Evolutionary conservation across 2,329 filamentous ascomycete species (phyloP), one percentile per base, ranked within the genome.

Genomic region (Thielaviopsis populi): DNA sequence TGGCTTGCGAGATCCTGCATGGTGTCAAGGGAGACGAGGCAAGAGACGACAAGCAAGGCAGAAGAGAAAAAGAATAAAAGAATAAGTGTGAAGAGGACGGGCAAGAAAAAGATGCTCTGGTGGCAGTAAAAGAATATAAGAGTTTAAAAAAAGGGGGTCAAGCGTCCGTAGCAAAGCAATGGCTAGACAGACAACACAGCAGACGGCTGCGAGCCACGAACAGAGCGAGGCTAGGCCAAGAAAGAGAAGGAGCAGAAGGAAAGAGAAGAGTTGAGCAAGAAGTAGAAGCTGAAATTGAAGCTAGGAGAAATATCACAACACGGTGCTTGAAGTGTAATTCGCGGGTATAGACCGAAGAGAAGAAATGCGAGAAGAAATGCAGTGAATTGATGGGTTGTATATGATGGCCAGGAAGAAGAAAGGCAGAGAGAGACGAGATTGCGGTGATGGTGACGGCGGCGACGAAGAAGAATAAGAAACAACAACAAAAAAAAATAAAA

Each of bases 1-100:
- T 81, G 79, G 69, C 80, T 79, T 71, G 88, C 85, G 76, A 89
- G 84, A 76, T 89, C 88, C 83, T 95, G 91, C 91, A 96, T 96
- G 77, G 84, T 63, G 50, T 48, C 85, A 79, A 92, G 84, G 73
- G 90, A 48, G 43, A 33, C 33, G 15, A 1, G 46, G 46, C 17
- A 2, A 61, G 24, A 61, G 46, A 48, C 54, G 63, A 63, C n/a
- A 63, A 33, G 24, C 11, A 30, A 2, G 8, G 2, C 53, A 22
- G 43, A 61, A 64, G 27, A 58, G 27, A 48, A 62, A 42, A 50
- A 53, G 61, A 33, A 40, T 30, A 54, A 43, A 56, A 50, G 40
- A 41, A 53, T 50, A 50, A 61, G 61, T 42, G 48, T 8, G 30
- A 62, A 65, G 15, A 59, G 50, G 41, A 61, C 50, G 37, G 62